phyloP scores from a whole-genome alignment of 768 basidiomycete species.

The Suillus tomentosus region DNA sequence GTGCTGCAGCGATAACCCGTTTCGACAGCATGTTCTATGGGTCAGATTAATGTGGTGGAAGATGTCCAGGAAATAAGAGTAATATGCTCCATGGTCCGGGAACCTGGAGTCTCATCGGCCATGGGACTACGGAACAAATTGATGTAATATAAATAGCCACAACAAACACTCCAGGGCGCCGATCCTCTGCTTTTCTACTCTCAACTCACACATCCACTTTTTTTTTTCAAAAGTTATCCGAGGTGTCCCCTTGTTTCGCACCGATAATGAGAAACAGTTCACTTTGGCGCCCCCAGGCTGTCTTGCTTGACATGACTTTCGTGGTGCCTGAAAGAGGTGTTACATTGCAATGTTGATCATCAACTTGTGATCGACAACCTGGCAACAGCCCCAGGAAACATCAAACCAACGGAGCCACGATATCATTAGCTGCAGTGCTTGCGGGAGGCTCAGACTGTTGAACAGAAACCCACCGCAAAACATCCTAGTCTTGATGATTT shows the following conservation, averaged over 20 bases:
- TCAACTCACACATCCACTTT: constrained; percentile 2
- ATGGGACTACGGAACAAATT: constrained; percentile 7
- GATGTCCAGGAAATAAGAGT: constrained; percentile 4
- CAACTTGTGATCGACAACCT: not conserved
- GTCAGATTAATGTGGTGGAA: not conserved
- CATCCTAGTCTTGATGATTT: constrained; percentile 70
- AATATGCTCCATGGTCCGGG: not conserved
- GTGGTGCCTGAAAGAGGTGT: not conserved
- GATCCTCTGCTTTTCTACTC: constrained; percentile 1
- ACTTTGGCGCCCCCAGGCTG: not conserved
- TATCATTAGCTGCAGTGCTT: not conserved
- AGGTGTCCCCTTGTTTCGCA: not conserved
- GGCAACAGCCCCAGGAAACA: not conserved
- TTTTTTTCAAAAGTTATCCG: not conserved
- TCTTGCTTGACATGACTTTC: not conserved
- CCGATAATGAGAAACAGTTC: not conserved
- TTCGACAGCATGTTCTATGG: constrained; percentile 61
- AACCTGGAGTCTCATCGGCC: not conserved
- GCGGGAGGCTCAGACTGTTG: constrained; percentile 14
- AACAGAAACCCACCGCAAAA: constrained; percentile 39
- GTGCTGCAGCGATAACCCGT: constrained; percentile 66
- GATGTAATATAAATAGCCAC: constrained; percentile 1
- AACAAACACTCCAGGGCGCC: not conserved
- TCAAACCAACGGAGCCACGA: not conserved
- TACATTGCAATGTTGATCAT: too few relatives aligned